Percentiles rank a stretch among this genome's conserved stretches.
phyloP scores from a whole-genome alignment of 129 eudicot species.

The Pulicaria dysenterica region DNA sequence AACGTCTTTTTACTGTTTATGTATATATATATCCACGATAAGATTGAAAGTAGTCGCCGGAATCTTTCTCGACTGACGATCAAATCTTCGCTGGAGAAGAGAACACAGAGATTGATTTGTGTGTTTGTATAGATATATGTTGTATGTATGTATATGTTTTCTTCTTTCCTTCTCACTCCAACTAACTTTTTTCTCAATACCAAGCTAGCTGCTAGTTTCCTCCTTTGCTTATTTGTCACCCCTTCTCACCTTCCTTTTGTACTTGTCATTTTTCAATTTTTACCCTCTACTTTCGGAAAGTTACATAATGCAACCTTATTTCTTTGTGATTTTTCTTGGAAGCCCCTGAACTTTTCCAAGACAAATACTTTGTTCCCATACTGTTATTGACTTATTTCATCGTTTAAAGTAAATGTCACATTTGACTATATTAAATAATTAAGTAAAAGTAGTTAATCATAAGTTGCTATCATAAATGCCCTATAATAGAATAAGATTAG shows the following conservation, averaged over 20 bases:
- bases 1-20: conserved; percentile 29
- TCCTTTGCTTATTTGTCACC: conserved; percentile 48
- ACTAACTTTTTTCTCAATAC: conserved; percentile 40
- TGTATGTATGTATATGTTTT: conserved; percentile 15
- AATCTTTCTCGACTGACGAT: conserved; percentile 37
- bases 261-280: conserved; percentile 19
- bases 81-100: conserved; percentile 34
- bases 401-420: too few species aligned
- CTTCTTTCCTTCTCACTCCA: conserved; percentile 28
- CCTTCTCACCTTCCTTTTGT: conserved; percentile 28
- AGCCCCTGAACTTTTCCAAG: background rate
- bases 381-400: background rate
- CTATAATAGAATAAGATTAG: too few species aligned
- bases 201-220: conserved; percentile 28
- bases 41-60: conserved; percentile 13
- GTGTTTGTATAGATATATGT: conserved; percentile 7
- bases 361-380: background rate
- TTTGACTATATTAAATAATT: too few species aligned
- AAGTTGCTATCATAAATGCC: too few species aligned
- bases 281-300: background rate
- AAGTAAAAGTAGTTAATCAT: too few species aligned
- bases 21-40: background rate
- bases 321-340: background rate
- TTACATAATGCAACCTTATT: background rate
- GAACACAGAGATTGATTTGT: conserved; percentile 14